Base-by-base conservation (phyloP, 768 basidiomycete species). In the Lentinula detonsa region DNA sequence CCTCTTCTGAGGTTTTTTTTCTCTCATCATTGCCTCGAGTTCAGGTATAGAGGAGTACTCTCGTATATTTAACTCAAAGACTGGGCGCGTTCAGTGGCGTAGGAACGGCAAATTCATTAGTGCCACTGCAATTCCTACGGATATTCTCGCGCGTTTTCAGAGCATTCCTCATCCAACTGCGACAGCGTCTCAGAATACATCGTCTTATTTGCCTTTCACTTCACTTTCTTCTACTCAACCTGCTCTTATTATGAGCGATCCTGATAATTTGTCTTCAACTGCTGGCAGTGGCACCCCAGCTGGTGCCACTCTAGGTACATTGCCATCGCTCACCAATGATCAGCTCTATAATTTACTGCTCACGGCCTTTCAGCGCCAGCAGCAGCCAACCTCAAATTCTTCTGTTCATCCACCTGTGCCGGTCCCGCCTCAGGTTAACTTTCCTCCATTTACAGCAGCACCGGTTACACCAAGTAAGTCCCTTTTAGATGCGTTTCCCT, bases 391-490 rank as follows among this genome's bases (percentile, higher is more conserved):
- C 23, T 2, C 1, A 23, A 23, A 23, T 8, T 10, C 11, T 23
- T 28, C 21, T 5, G 4, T 21, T 13, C 21, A 18, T 10, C 49
- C 18, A 13, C 6, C 18, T 50, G 49, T 4, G 4, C 11, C 5
- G 2, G 28, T 16, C 1, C 2, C 21, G 13, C 49, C 49, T 31
- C 49, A 50, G 49, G 21, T 50, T 21, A 50, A 50, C 13, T 50
- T 50, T 28, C 49, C 21, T n/a, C 49, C 49, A 5, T 50, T 50
- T 31, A 50, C 21, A 10, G 21, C 45, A 4, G 45, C 40, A 5
- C 34, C 53, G 1, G 31, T 42, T 28, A n/a, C 54, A 23, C 34
- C 16, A n/a, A 52, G 60, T 61, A 61, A 61, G 60, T 62, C 61
- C 16, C 55, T 62, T 33, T 57, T 57, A 33, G 43, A 56, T 49